A percentile compares a stretch with the other conserved stretches of the same genome.
Conservation (phyloP, 768 basidiomycete genomes). For the Infundibulicybe gibba region DNA sequence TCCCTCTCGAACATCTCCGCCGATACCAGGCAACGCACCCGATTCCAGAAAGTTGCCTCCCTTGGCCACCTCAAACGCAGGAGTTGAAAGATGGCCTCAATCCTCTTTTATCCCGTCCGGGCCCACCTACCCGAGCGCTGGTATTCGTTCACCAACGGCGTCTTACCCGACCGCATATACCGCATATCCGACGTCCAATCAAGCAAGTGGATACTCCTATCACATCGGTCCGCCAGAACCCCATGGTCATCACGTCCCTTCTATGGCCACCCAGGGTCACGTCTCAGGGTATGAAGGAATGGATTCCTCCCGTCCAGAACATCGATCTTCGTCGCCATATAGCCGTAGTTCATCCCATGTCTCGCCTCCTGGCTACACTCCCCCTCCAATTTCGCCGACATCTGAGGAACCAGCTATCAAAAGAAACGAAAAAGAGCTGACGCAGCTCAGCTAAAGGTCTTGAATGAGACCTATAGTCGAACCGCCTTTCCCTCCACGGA, state of each 20-base stretch:
- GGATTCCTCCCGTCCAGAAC: slow-evolving; percentile 27
- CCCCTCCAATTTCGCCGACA: slow-evolving; percentile 44
- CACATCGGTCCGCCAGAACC: slow-evolving; percentile 30
- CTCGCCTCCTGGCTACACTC: slow-evolving; percentile 51
- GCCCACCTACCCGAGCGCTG: slow-evolving; percentile 16
- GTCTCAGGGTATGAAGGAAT: slow-evolving; percentile 25
- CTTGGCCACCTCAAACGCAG: slow-evolving; percentile 41
- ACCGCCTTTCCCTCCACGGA: slow-evolving; percentile 89
- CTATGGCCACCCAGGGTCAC: slow-evolving; percentile 25
- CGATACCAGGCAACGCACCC: slow-evolving; percentile 41
- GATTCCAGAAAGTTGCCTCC: slow-evolving; percentile 61
- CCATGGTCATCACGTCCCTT: slow-evolving; percentile 17
- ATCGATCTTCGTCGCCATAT: slow-evolving; percentile 42
- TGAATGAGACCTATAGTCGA: slow-evolving; percentile 76
- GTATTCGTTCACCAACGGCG: slow-evolving; percentile 63
- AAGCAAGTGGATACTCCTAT: slow-evolving; percentile 38
- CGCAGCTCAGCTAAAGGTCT: slow-evolving; percentile 71
- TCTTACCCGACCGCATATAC: slow-evolving; percentile 56
- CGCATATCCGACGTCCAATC: slow-evolving; percentile 35
- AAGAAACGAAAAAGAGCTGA: slow-evolving; percentile 88
- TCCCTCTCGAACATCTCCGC: slow-evolving; percentile 44
- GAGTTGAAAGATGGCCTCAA: slow-evolving; percentile 47
- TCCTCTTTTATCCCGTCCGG: slow-evolving; percentile 24
- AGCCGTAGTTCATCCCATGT: slow-evolving; percentile 34
- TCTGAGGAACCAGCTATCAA: slow-evolving; percentile 71